Conservation (phyloP, 2,329 filamentous ascomycete genomes). For the Talaromyces islandicus region DNA sequence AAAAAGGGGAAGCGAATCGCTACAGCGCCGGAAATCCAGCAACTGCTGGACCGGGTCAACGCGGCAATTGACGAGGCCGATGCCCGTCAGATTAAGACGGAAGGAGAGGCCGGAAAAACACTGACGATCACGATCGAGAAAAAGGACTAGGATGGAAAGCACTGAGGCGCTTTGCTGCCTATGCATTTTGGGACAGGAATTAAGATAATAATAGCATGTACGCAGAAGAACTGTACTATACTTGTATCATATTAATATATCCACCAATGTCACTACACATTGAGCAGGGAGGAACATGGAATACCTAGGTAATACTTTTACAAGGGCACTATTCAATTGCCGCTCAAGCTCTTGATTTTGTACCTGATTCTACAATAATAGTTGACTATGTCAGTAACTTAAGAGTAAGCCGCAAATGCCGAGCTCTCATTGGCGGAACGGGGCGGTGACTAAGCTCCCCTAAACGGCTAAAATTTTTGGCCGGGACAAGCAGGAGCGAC, state of each 20-base stretch:
- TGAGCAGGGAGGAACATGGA: not conserved
- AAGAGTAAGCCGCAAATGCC: slow-evolving; percentile 18
- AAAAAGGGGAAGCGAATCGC: slow-evolving; percentile 60
- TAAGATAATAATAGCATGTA: not conserved
- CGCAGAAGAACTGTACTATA: not conserved
- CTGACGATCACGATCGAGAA: slow-evolving; percentile 33
- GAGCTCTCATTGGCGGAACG: slow-evolving; percentile 23
- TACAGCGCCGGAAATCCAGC: slow-evolving; percentile 54
- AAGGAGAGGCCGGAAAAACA: slow-evolving; percentile 35
- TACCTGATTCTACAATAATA: no score
- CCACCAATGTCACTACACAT: not conserved
- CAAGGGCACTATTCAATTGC: no score
- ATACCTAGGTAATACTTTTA: no score
- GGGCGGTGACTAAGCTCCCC: slow-evolving; percentile 30
- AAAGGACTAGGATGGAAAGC: slow-evolving; percentile 11
- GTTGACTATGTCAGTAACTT: no score
- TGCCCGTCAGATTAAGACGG: slow-evolving; percentile 34
- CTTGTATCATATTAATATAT: slow-evolving; percentile 13
- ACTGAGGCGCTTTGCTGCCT: no score
- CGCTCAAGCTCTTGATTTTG: no score
- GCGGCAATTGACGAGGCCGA: slow-evolving; percentile 39
- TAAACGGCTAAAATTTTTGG: slow-evolving; percentile 30
- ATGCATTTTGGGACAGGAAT: not conserved
- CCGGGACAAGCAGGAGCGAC: slow-evolving; percentile 19
- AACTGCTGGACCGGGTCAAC: slow-evolving; percentile 49